Evolutionary conservation across 2,329 filamentous ascomycete species (phyloP).

Genomic region (Zymoseptoria tritici): DNA sequence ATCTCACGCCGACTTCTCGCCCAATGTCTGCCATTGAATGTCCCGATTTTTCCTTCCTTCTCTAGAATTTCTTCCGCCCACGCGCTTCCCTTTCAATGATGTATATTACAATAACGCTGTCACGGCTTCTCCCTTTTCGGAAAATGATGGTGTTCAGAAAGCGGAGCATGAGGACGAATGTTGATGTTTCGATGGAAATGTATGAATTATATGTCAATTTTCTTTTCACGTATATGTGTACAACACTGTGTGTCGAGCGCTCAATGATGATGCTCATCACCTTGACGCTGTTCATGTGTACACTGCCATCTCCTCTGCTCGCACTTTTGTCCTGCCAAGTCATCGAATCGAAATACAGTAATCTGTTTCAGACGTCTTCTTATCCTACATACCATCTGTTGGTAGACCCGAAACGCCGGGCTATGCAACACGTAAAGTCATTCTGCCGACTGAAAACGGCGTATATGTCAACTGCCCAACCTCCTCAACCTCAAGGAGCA

Average conservation of each 20-base stretch:
- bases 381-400: background rate
- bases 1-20: background rate
- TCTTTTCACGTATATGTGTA: background rate
- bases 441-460: background rate
- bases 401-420: background rate
- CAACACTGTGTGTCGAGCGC: background rate
- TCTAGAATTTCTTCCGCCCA: background rate
- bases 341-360: background rate
- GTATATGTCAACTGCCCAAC: background rate
- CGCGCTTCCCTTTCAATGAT: background rate
- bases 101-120: background rate
- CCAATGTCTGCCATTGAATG: background rate
- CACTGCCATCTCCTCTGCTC: too few relatives aligned
- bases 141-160: background rate
- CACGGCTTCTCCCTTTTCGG: background rate
- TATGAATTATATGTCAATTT: background rate
- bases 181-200: background rate
- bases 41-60: background rate
- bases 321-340: too few relatives aligned
- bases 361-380: background rate
- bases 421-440: background rate
- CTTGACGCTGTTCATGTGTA: too few relatives aligned
- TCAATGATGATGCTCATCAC: background rate
- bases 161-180: background rate
- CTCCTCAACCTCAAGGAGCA: constrained; percentile 8